Evolutionary conservation across 2,329 filamentous ascomycete species (phyloP), one percentile per base, ranked within the genome.

Genomic region (Ophiocordyceps australis): DNA sequence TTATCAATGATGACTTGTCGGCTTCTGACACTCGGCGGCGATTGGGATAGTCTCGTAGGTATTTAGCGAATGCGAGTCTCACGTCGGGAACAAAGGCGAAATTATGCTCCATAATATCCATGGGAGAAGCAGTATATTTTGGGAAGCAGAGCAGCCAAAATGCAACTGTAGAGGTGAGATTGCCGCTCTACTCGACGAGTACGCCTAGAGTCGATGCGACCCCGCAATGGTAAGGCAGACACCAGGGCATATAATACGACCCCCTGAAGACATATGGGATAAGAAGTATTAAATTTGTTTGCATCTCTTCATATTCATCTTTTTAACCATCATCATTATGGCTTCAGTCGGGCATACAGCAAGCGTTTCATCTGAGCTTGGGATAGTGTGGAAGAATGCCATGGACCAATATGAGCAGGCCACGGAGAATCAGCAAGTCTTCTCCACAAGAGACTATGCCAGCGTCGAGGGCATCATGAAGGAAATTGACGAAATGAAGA

Each of bases 121-220:
- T 16, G 6, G 18, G n/a, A 14, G 3, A 22, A 14, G 14, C 13
- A 14, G 24, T 7, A 24, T n/a, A n/a, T n/a, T n/a, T n/a, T n/a
- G n/a, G n/a, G n/a, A n/a, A n/a, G n/a, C n/a, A n/a, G n/a, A n/a
- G n/a, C n/a, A n/a, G n/a, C n/a, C n/a, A n/a, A n/a, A n/a, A n/a
- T n/a, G n/a, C 14, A 15, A 14, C 5, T 14, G 13, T 11, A 24
- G 9, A 10, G 3, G 22, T 17, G 12, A 9, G 7, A 11, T 4
- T 4, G 13, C 11, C 28, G 14, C 24, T 30, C 28, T 24, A 30
- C 24, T 27, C 10, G 5, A 30, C 14, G 25, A 25, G 29, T 30
- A 30, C 29, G 29, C 32, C 28, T 26, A 14, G 23, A 27, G 9
- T 20, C 15, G 14, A 28, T 12, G 18, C 3, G 8, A 14, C 23